Conservation (phyloP, 1,284 basidiomycete genomes). For the Uromyces viciae-fabae region DNA sequence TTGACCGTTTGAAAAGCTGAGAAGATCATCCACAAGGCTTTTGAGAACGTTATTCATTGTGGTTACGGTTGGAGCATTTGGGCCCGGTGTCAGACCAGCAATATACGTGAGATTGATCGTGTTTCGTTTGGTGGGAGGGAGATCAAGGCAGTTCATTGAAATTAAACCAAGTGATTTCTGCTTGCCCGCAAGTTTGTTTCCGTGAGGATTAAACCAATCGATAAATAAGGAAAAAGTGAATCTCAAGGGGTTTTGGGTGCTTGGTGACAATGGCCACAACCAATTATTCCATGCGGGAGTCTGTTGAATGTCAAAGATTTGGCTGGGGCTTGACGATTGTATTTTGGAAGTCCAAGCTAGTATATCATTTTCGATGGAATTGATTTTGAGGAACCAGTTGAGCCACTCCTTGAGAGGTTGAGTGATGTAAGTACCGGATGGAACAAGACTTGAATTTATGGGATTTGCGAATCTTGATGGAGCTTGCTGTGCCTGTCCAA, state of each 20-base stretch:
- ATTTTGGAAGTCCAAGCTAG: too few relatives aligned
- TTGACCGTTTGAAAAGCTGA: not conserved
- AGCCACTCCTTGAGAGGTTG: too few relatives aligned
- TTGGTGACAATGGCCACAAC: not conserved
- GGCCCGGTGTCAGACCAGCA: slow-evolving; percentile 17
- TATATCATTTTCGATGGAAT: too few relatives aligned
- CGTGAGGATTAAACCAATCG: slow-evolving; percentile 33
- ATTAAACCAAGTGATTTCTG: slow-evolving; percentile 10
- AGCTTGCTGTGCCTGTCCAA: too few relatives aligned
- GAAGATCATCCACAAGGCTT: not conserved
- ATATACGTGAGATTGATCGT: not conserved
- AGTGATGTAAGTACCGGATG: too few relatives aligned
- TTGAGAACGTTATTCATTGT: not conserved
- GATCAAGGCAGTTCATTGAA: slow-evolving; percentile 14
- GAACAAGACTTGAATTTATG: too few relatives aligned
- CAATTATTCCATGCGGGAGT: not conserved
- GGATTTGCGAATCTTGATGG: too few relatives aligned
- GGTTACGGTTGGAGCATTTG: not conserved
- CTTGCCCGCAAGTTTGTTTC: slow-evolving; percentile 22
- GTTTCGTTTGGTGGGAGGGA: slow-evolving; percentile 10
- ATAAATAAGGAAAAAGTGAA: slow-evolving; percentile 18
- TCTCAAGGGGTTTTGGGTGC: not conserved
- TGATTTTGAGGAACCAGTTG: too few relatives aligned
- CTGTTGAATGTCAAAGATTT: slow-evolving; percentile 14
- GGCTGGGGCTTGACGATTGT: too few relatives aligned